Percentiles rank a stretch among this genome's conserved stretches.
Evolutionary conservation across 2,329 filamentous ascomycete species (phyloP).

Genomic region (Pseudogymnoascus sp.): DNA sequence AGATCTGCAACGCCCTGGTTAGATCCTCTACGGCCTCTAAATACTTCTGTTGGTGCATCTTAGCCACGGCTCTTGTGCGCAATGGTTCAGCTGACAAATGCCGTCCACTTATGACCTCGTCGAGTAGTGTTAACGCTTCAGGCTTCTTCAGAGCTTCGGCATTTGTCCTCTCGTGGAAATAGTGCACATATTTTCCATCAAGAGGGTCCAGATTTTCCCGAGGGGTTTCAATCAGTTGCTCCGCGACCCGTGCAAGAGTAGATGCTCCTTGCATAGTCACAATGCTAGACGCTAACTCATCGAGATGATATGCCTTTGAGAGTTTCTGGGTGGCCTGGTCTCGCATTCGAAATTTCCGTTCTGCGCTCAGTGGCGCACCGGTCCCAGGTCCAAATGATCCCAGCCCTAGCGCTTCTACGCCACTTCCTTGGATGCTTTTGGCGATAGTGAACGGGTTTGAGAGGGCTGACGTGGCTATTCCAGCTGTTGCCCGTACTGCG

Average conservation of each 20-base stretch:
- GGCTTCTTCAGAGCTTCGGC: slow-evolving; percentile 64
- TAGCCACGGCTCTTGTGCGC: slow-evolving; percentile 66
- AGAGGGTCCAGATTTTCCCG: slow-evolving; percentile 54
- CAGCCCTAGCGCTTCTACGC: slow-evolving; percentile 47
- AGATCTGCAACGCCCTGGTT: slow-evolving; percentile 54
- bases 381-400: slow-evolving; percentile 46
- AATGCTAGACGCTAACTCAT: slow-evolving; percentile 77
- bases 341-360: slow-evolving; percentile 70
- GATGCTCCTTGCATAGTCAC: slow-evolving; percentile 77
- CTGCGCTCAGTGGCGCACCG: slow-evolving; percentile 62
- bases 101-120: slow-evolving; percentile 58
- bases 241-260: slow-evolving; percentile 68
- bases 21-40: slow-evolving; percentile 63
- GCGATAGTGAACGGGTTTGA: slow-evolving; percentile 46
- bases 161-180: slow-evolving; percentile 86
- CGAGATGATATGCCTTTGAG: slow-evolving; percentile 67
- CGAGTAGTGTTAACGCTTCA: slow-evolving; percentile 59
- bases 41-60: slow-evolving; percentile 68
- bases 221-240: slow-evolving; percentile 54
- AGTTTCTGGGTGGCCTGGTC: slow-evolving; percentile 75
- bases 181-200: slow-evolving; percentile 82
- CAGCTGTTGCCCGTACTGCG: slow-evolving; percentile 69
- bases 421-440: slow-evolving; percentile 41
- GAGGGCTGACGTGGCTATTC: slow-evolving; percentile 58
- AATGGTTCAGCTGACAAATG: slow-evolving; percentile 59